Evolutionary conservation across 192 early-diverging fungal species (phyloP), one percentile per base, ranked within the genome.

Genomic region (Helicostylum pulchrum): DNA sequence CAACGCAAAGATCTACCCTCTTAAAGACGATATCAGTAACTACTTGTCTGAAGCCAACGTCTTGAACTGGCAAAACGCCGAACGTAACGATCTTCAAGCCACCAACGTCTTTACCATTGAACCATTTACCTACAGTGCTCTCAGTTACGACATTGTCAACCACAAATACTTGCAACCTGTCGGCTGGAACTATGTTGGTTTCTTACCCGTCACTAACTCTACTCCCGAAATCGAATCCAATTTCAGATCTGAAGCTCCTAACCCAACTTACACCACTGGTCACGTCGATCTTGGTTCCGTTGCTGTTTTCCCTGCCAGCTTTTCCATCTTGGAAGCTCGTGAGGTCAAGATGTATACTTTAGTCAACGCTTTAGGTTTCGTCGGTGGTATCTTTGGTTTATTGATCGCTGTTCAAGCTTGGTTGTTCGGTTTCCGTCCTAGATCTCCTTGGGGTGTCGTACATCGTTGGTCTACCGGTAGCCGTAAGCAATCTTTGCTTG

Each of bases 161-260:
- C 71, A 68, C 23, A 59, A 47, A 4, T 73, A 73, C 34, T 45
- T 73, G 14, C 71, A 73, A 53, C 10, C 36, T 17, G 66, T 53
- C 34, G 71, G 71, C n/a, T 73, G 71, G 71, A 73, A 73, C 36
- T 73, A 64, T 56, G 71, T 73, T 32, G 71, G 71, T 47, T 73
- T 73, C 62, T 53, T 73, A 23, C 65, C 71, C 56, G 56, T 73
- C 2, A 48, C 61, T 42, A 73, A 73, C 50, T 60, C 53, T 2
- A 73, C 71, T 19, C 71, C 71, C n/a, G 65, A 57, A 42, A 60
- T 73, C 42, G 56, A 62, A 11, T 67, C 48, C 54, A 42, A 53
- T 5, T 73, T 73, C 65, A 45, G 71, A 36, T 51, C 53, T 26
- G 71, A 68, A 54, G 42, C 61, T 15, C 53, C 61, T 34, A 73